phyloP scores from a whole-genome alignment of 208 protist species.

The Trichomonas vaginalis region DNA sequence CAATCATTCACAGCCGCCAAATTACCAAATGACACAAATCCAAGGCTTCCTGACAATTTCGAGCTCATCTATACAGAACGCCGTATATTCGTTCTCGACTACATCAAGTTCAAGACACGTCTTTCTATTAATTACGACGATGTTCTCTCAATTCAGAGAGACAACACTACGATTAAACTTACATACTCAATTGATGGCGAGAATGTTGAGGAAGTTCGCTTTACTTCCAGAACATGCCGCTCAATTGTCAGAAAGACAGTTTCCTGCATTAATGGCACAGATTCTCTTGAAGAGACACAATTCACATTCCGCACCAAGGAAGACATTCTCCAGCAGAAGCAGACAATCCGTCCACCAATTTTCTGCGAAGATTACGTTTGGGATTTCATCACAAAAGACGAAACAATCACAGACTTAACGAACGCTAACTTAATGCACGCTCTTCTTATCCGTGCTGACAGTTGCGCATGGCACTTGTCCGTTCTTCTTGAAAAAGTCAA shows the following conservation, averaged over 20 bases:
- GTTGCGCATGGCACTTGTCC: background rate
- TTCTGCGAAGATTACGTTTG: background rate
- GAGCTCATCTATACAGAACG: background rate
- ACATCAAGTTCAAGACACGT: background rate
- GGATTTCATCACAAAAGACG: background rate
- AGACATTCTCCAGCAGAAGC: background rate
- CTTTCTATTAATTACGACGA: background rate
- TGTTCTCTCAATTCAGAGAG: background rate
- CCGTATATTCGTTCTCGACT: background rate
- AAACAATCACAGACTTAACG: background rate
- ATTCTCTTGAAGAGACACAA: background rate
- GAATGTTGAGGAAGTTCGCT: background rate
- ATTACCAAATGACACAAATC: background rate
- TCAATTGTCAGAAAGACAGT: background rate
- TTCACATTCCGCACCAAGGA: background rate
- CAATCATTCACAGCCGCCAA: background rate
- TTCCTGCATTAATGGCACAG: background rate
- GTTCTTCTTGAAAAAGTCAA: background rate
- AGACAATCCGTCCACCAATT: background rate
- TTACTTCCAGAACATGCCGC: background rate
- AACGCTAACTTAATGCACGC: background rate
- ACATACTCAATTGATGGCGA: background rate
- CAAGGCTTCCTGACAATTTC: background rate
- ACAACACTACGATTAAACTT: background rate
- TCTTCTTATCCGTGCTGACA: background rate